phyloP scores from a whole-genome alignment of 2,329 filamentous ascomycete species.

The Blastomyces percursus region DNA sequence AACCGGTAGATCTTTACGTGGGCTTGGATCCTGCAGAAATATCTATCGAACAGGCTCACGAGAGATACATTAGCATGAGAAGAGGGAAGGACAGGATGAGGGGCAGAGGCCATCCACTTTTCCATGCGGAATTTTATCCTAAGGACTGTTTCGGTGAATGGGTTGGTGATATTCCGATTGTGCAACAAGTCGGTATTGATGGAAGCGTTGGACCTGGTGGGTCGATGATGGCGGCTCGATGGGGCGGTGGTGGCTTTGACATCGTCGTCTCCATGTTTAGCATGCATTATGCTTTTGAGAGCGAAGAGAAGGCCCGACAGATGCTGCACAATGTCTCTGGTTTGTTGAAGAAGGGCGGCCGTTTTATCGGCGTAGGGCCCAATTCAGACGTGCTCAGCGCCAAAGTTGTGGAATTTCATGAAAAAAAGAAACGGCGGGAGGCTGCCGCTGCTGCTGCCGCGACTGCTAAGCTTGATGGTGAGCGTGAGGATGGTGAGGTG shows the following conservation, averaged over 20 bases:
- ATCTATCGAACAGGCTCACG: conserved; percentile 79
- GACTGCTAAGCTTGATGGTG: conserved; percentile 24
- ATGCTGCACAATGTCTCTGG: conserved; percentile 93
- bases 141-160: conserved; percentile 88
- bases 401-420: conserved; percentile 67
- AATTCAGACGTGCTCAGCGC: conserved; percentile 83
- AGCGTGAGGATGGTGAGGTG: conserved; percentile 36
- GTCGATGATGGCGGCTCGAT: conserved; percentile 50
- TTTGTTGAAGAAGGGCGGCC: conserved; percentile 81
- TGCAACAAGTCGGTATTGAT: conserved; percentile 81
- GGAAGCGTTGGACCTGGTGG: conserved; percentile 48
- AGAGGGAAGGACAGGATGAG: conserved; percentile 38
- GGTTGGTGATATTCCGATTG: conserved; percentile 68
- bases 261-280: conserved; percentile 99
- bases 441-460: conserved; percentile 28
- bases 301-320: conserved; percentile 72
- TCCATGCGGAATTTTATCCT: conserved; percentile 76
- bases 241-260: conserved; percentile 72
- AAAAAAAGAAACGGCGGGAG: conserved; percentile 38
- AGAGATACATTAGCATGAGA: conserved; percentile 66
- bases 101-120: conserved; percentile 49
- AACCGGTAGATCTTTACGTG: conserved; percentile 83
- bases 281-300: conserved; percentile 98
- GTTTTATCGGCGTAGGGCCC: conserved; percentile 92
- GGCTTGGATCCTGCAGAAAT: conserved; percentile 88